Percentiles rank a stretch among this genome's conserved stretches.
phyloP scores from a whole-genome alignment of 257 asterid species.

The Solanum chmielewskii region DNA sequence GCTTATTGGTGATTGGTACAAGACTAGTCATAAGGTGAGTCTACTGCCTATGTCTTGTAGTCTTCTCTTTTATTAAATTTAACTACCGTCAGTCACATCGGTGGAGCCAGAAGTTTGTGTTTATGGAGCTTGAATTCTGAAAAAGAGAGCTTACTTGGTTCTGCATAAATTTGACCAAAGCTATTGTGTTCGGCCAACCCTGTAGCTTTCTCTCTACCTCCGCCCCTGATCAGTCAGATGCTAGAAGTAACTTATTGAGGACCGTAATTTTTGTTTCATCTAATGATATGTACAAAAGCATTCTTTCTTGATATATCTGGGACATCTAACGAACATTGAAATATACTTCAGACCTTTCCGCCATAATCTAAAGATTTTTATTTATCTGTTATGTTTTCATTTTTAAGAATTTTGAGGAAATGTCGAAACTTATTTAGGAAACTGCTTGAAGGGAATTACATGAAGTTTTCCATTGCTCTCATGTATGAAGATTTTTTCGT shows the following conservation, averaged over 20 bases:
- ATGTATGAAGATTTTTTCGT: neutral
- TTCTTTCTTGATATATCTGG: neutral
- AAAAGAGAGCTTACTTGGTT: neutral
- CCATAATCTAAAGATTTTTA: neutral
- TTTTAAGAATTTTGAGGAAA: neutral
- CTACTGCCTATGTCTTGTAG: neutral
- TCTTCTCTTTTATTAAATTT: neutral
- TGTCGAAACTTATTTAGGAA: neutral
- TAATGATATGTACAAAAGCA: neutral
- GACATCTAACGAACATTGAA: neutral
- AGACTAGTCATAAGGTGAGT: constrained; percentile 43
- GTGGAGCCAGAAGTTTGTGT: neutral
- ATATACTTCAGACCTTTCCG: neutral
- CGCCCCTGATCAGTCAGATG: neutral
- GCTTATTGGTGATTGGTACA: constrained; percentile 69
- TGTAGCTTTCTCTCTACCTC: neutral
- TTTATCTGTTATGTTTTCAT: neutral
- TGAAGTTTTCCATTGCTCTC: neutral
- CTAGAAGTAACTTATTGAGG: neutral
- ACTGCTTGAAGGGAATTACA: neutral
- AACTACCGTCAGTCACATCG: neutral
- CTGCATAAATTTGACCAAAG: neutral
- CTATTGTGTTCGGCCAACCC: neutral
- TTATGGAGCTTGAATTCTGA: neutral
- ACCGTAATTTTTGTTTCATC: neutral